Conservation (phyloP, 352 stramenopile genomes). For the Peronospora destructor region DNA sequence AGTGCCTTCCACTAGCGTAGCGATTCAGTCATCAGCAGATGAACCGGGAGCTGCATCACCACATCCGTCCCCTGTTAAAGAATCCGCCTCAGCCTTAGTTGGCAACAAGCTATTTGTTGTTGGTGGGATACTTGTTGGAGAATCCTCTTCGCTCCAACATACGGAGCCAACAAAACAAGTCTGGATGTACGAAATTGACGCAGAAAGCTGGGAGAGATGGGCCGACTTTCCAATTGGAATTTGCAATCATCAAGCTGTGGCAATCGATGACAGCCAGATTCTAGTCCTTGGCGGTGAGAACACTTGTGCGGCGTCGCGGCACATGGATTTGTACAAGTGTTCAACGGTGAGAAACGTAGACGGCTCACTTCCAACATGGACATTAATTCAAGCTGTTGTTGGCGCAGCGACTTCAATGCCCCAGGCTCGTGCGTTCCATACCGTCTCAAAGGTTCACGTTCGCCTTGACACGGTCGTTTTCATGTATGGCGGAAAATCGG, state of each 20-base stretch:
- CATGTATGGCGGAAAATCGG: constrained; percentile 73
- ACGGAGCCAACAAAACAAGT: constrained; percentile 49
- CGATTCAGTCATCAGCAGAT: constrained; percentile 25
- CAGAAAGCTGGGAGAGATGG: constrained; percentile 66
- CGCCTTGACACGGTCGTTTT: constrained; percentile 77
- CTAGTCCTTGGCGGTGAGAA: constrained; percentile 79
- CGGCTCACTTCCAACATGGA: constrained; percentile 64
- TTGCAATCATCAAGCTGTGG: constrained; percentile 69
- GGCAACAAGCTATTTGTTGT: constrained; percentile 71
- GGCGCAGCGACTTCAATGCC: constrained; percentile 62
- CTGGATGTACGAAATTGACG: constrained; percentile 54
- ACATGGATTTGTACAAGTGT: constrained; percentile 84
- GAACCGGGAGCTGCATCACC: background rate
- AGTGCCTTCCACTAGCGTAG: constrained; percentile 33
- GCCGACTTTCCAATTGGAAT: constrained; percentile 76
- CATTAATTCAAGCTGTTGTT: constrained; percentile 61
- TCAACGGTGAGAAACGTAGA: constrained; percentile 49
- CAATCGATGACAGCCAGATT: constrained; percentile 64
- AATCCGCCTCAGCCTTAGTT: constrained; percentile 49
- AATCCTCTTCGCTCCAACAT: constrained; percentile 3
- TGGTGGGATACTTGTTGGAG: constrained; percentile 39
- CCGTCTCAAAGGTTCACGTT: constrained; percentile 53
- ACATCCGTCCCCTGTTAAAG: constrained; percentile 37
- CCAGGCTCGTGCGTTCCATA: constrained; percentile 59
- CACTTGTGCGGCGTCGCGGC: constrained; percentile 55